These are phyloP conservation scores for Nematocida homosporus DNA, from an alignment of 371 early-diverging fungal species.

Conservation along the genomic window DNA sequence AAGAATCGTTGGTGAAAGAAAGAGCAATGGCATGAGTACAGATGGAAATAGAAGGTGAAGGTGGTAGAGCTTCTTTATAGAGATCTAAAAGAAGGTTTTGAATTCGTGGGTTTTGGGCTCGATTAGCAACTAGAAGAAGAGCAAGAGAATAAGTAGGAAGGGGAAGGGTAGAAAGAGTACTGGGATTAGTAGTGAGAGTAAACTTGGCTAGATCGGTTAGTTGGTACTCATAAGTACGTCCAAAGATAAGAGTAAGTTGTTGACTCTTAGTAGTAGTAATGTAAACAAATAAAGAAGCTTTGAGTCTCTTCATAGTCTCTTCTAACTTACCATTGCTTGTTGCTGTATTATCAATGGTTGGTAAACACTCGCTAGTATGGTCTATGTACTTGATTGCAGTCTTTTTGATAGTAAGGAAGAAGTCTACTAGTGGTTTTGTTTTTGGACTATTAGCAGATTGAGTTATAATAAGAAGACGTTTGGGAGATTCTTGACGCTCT, in stretches of 20 bases:
- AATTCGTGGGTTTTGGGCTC: neutral
- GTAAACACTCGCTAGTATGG: conserved; percentile 23
- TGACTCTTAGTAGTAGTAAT: conserved; percentile 14
- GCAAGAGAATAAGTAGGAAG: neutral
- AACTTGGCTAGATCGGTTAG: conserved; percentile 37
- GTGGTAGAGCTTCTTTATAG: conserved; percentile 8
- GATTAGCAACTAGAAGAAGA: neutral
- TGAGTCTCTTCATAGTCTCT: conserved; percentile 25
- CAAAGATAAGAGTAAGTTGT: conserved; percentile 12
- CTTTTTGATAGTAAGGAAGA: conserved; percentile 28
- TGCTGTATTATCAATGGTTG: conserved; percentile 24
- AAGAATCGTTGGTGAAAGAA: neutral
- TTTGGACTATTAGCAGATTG: conserved; percentile 16
- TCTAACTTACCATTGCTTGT: conserved; percentile 46
- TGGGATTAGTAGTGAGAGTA: neutral
- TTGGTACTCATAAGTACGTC: conserved; percentile 44
- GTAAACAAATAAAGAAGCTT: conserved; percentile 40
- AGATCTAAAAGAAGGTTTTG: conserved; percentile 24
- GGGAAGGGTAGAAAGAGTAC: neutral
- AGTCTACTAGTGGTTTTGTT: conserved; percentile 3
- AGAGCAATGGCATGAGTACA: conserved; percentile 7
- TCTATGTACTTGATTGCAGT: conserved; percentile 37
- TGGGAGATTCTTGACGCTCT: conserved; percentile 23
- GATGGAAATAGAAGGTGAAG: neutral
- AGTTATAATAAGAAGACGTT: conserved; percentile 26